A percentile compares a stretch with the other conserved stretches of the same genome.
Evolutionary conservation across 2,329 filamentous ascomycete genomes (phyloP).

Genomic region (Mycosphaerella arachidis): DNA sequence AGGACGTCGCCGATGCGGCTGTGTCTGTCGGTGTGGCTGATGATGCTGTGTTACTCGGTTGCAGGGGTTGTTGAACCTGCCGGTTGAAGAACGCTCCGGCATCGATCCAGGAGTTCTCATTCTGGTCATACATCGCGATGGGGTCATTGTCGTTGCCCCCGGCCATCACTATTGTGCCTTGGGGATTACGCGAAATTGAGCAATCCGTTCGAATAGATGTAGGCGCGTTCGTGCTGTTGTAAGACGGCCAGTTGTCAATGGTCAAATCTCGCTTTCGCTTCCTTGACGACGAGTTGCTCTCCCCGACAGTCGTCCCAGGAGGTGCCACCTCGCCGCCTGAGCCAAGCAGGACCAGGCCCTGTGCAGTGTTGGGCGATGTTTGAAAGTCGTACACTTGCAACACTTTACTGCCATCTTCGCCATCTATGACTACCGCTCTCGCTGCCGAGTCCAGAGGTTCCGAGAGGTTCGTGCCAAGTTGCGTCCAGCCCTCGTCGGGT

Average conservation of each 20-base stretch:
- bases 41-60: slow-evolving; percentile 27
- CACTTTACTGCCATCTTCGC: slow-evolving; percentile 71
- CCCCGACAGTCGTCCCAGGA: slow-evolving; percentile 47
- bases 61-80: slow-evolving; percentile 32
- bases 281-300: slow-evolving; percentile 17
- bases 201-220: slow-evolving; percentile 61
- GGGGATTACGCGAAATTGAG: slow-evolving; percentile 62
- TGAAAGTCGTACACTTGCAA: slow-evolving; percentile 75
- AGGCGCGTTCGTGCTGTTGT: slow-evolving; percentile 72
- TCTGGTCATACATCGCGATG: slow-evolving; percentile 72
- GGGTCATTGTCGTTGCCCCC: slow-evolving; percentile 66
- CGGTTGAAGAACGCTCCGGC: slow-evolving; percentile 58
- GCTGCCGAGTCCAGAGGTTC: slow-evolving; percentile 33
- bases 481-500: slow-evolving; percentile 58
- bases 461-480: slow-evolving; percentile 61
- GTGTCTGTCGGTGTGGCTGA: slow-evolving; percentile 33
- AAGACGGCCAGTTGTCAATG: slow-evolving; percentile 65
- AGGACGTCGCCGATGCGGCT: slow-evolving; percentile 33
- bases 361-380: slow-evolving; percentile 68
- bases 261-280: slow-evolving; percentile 52
- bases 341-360: slow-evolving; percentile 62
- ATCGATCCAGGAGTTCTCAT: slow-evolving; percentile 73
- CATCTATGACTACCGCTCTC: slow-evolving; percentile 59
- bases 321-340: slow-evolving; percentile 50
- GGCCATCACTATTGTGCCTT: slow-evolving; percentile 70